Evolutionary conservation across 2,329 filamentous ascomycete species (phyloP), one percentile per base, ranked within the genome.

Genomic region (Triangularia verruculosa): DNA sequence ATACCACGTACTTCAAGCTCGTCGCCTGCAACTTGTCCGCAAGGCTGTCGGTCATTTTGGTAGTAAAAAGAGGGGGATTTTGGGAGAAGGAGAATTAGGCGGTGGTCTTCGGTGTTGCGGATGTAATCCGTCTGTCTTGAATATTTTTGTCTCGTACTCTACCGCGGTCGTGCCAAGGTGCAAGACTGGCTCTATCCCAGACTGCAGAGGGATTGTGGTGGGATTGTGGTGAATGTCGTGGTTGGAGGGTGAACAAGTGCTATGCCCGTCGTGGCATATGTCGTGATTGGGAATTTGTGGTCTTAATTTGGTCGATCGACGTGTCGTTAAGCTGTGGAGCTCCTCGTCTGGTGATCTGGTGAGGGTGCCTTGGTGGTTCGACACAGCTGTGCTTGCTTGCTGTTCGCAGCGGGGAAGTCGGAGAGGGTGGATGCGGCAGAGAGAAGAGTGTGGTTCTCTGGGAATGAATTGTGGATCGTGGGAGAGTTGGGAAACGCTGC

Each of bases 21-120:
- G 80, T 78, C 68, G 83, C 64, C 67, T 71, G 82, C 72, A 88
- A 78, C 76, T 87, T 80, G 70, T 82, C 83, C 72, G 82, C 81
- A 70, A 81, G 75, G 67, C 70, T 71, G 68, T 81, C 79, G 66
- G 79, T 74, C 80, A 82, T 81, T 74, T 69, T 72, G 66, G 55
- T 65, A 25, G 34, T 22, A 59, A 24, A 30, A 27, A 20, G 13
- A 17, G 39, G n/a, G 25, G 20, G 22, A 52, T 32, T 15, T 28
- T 52, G 25, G 34, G 24, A 17, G 25, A 25, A 25, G 13, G 9
- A 17, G 13, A 43, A 20, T 1, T 52, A 3, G 11, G 62, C 24
- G n/a, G n/a, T 24, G 62, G 52, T 28, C 62, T 28, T 59, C 32
- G 12, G 64, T 55, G 57, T 32, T 25, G 28, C 57, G 55, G 43